Base-by-base conservation (phyloP, 2,329 filamentous ascomycete species). In the Nemania serpens region DNA sequence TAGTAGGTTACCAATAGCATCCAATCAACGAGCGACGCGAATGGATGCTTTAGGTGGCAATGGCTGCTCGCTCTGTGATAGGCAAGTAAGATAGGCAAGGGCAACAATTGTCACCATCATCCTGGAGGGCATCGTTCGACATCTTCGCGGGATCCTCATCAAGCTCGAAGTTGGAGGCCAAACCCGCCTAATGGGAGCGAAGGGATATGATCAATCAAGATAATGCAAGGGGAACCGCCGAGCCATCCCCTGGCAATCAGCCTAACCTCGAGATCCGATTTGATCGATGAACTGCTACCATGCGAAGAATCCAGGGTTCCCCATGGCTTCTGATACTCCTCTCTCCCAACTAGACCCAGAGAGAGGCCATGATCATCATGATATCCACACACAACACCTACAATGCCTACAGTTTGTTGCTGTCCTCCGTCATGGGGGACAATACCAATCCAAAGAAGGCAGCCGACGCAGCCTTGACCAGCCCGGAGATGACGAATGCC, bases 341-440 rank as follows among this genome's bases (percentile, higher is more conserved):
- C 20, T 36, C 36, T 41, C 20, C 13, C 42, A 15, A 43, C 33
- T 36, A 53, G 59, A 54, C 58, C 61, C 50, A 53, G 53, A 61
- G 53, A 61, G 61, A 50, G 52, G 20, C 25, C 20, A 45, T 33
- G 61, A 63, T 63, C 61, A 53, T 53, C 61, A 25, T 37, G 50
- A 39, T 55, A 56, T 52, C 61, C 51, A 61, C 58, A 48, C 11
- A 43, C 20, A 12, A 36, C 58, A 58, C 46, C 56, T 57, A 57
- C 56, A n/a, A 55, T 49, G 22, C 20, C 57, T 57, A 57, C 37
- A 29, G 37, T 37, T 34, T 39, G 17, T 39, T 18, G 33, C 15
- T 7, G 29, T 45, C 52, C 37, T 50, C 46, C 25, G 25, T 50
- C 45, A 53, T 49, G 60, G 42, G n/a, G 57, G 43, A 43, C 48